Evolutionary conservation across 1,284 basidiomycete genomes (phyloP).

Genomic region (Singerocomus rubriflavus): DNA sequence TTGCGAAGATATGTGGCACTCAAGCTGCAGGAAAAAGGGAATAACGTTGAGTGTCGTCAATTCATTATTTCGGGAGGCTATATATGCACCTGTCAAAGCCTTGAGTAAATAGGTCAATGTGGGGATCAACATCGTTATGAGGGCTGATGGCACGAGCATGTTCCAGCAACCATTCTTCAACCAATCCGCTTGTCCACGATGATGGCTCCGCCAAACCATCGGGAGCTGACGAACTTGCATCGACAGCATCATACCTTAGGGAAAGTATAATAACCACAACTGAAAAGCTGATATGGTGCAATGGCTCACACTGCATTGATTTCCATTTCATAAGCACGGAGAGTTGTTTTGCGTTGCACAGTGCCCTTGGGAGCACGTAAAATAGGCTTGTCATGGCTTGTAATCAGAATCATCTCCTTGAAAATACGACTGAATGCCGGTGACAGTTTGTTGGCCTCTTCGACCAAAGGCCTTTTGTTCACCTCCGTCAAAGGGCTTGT

Average conservation of each 20-base stretch:
- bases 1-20: slow-evolving; percentile 5
- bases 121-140: neutral
- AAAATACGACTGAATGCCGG: slow-evolving; percentile 1
- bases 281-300: neutral
- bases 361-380: slow-evolving; percentile 1
- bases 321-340: slow-evolving; percentile 4
- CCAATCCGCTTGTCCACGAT: neutral
- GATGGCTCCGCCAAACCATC: neutral
- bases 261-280: neutral
- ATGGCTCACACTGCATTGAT: neutral
- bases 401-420: slow-evolving; percentile 6
- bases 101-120: slow-evolving; percentile 3
- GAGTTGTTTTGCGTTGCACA: neutral
- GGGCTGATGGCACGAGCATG: neutral
- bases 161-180: slow-evolving; percentile 3
- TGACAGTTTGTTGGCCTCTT: slow-evolving; percentile 2
- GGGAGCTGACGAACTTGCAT: no score
- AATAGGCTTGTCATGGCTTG: neutral
- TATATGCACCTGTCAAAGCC: slow-evolving; percentile 5
- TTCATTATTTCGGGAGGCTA: no score
- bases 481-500: no score
- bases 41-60: no score
- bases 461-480: neutral
- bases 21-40: neutral
- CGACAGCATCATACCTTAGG: no score